A percentile compares a stretch with the other conserved stretches of the same genome.
Conservation (phyloP, 441 rosid genomes). For the Croton setiger region DNA sequence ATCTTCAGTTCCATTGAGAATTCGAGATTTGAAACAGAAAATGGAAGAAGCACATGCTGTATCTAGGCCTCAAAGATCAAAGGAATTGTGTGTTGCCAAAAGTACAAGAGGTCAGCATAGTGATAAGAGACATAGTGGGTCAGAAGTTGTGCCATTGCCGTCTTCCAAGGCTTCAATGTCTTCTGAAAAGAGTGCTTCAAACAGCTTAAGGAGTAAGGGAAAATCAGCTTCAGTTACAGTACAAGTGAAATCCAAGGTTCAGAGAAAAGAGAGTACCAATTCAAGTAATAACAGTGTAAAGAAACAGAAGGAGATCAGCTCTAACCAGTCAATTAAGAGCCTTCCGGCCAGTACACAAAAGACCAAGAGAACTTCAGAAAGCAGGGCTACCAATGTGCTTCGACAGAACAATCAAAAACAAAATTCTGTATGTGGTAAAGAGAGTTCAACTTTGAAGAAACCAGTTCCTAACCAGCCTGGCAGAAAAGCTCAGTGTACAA, state of each 20-base stretch:
- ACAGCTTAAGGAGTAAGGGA: slow-evolving; percentile 38
- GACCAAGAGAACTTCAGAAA: slow-evolving; percentile 40
- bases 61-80: slow-evolving; percentile 40
- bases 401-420: slow-evolving; percentile 70
- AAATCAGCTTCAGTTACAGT: slow-evolving; percentile 39
- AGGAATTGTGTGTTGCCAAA: slow-evolving; percentile 24
- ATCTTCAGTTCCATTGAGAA: slow-evolving; percentile 67
- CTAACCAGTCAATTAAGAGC: slow-evolving; percentile 33
- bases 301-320: slow-evolving; percentile 37
- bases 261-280: slow-evolving; percentile 39
- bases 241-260: slow-evolving; percentile 42
- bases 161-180: slow-evolving; percentile 22
- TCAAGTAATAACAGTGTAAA: slow-evolving; percentile 27
- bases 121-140: slow-evolving; percentile 26
- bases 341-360: slow-evolving; percentile 31
- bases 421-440: slow-evolving; percentile 40
- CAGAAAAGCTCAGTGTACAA: slow-evolving; percentile 32
- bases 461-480: slow-evolving; percentile 39
- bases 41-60: slow-evolving; percentile 57
- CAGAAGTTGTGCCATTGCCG: slow-evolving; percentile 26
- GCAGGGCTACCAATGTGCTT: slow-evolving; percentile 40
- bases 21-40: slow-evolving; percentile 71
- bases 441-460: slow-evolving; percentile 29
- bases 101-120: slow-evolving; percentile 34
- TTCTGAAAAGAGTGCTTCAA: slow-evolving; percentile 32